Base-by-base conservation (phyloP, 1,284 basidiomycete species). In the Boletellus deceptivus region DNA sequence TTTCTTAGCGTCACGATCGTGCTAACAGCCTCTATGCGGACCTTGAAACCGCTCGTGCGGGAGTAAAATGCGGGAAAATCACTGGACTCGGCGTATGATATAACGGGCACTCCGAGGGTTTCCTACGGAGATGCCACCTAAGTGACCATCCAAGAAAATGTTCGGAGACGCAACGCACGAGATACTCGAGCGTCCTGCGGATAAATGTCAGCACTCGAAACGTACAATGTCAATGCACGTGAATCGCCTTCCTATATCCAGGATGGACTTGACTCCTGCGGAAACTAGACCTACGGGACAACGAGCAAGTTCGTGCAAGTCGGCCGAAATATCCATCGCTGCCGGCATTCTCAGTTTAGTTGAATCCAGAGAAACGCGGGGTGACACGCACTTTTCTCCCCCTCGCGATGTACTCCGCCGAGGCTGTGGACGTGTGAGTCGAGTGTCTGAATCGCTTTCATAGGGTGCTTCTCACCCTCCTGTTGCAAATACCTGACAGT, bases 1-100 rank as follows among this genome's bases (percentile, higher is more conserved):
- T 3, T 13, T 14, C 27, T 67, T 10, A 59, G 18, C 14, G 22
- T 38, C 25, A 31, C 41, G 10, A 34, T 22, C 25, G 37, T 33
- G 29, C 24, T 14, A 14, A 42, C 6, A 13, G 18, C 3, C 3
- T 16, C 39, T 25, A 33, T 3, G 33, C 58, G 46, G 45, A 59
- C 94, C 73, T 89, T 76, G 64, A 86, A 86, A 0, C 95, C 95
- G 56, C 92, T 95, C 46, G 74, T 74, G 11, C 90, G 85, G 16
- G 85, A 83, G 69, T 96, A 99, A 73, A 99, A 99, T 0, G 94
- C 94, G 3, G 97, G 96, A 62, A 99, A 99, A 57, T 93, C 87
- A 18, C 79, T 76, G 1, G 82, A 82, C 33, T 80, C 69, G 7
- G 84, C 83, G 63, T 91, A 96, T 0, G 92, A 83, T 4, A 94